phyloP scores from a whole-genome alignment of 2,329 filamentous ascomycete genomes.

The Sporothrix mexicana region DNA sequence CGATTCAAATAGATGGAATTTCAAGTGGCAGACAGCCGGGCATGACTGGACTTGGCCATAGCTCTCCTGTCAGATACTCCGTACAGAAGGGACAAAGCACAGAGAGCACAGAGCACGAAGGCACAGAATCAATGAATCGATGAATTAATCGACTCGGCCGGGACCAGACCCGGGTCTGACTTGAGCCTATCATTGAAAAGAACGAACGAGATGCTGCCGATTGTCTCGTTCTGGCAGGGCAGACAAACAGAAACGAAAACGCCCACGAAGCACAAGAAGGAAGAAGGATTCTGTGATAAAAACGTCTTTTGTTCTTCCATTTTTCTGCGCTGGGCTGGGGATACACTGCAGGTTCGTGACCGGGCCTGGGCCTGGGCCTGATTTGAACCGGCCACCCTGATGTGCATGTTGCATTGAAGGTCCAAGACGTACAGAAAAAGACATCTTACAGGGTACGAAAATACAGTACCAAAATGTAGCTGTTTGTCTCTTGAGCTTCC shows the following conservation, averaged over 20 bases:
- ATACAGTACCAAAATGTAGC: not conserved
- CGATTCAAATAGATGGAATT: not conserved
- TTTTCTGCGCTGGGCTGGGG: not conserved
- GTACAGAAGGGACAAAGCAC: not conserved
- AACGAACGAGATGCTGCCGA: not conserved
- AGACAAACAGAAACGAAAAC: not conserved
- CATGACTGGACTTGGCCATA: conserved; percentile 3
- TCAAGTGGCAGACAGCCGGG: conserved; percentile 5
- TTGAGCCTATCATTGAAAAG: not conserved
- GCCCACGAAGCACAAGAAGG: not conserved
- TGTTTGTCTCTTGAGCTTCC: not conserved
- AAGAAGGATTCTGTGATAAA: not conserved
- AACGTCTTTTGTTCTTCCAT: not conserved
- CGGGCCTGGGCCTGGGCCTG: conserved; percentile 9
- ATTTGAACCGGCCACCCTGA: not conserved
- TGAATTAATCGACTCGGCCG: conserved; percentile 9
- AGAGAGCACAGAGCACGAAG: not conserved
- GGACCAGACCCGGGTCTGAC: conserved; percentile 1
- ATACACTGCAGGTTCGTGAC: conserved; percentile 7
- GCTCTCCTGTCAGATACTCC: not conserved
- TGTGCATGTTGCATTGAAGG: conserved; percentile 10
- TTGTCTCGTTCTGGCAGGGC: conserved; percentile 4
- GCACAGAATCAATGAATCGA: conserved; percentile 13
- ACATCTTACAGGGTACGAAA: not conserved
- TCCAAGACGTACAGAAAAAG: not conserved